Percentiles rank a stretch among this genome's conserved stretches.
Conservation (phyloP, 2,329 filamentous ascomycete genomes). For the Dactylellina cionopaga region DNA sequence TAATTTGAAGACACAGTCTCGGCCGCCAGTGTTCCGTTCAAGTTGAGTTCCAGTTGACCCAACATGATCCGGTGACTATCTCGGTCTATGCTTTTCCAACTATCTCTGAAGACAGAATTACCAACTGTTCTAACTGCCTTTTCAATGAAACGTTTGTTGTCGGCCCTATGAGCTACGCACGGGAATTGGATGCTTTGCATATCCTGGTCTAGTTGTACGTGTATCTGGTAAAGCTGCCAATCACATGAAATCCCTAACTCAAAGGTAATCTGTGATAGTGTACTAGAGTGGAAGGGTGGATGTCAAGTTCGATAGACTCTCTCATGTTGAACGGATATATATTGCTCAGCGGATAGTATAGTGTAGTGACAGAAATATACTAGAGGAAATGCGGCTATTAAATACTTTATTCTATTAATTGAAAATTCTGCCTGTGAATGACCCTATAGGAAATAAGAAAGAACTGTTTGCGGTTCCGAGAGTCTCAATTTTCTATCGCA, state of each 20-base stretch:
- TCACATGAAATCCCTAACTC: neutral
- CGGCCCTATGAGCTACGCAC: neutral
- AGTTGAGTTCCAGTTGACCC: neutral
- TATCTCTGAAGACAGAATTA: neutral
- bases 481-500: conserved; percentile 5
- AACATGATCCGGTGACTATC: neutral
- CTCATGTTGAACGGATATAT: neutral
- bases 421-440: too few relatives aligned
- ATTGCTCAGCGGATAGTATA: too few relatives aligned
- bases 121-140: neutral
- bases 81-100: neutral
- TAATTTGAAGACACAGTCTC: neutral
- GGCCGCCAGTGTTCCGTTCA: neutral
- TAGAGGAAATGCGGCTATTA: too few relatives aligned
- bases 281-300: neutral
- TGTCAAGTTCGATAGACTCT: neutral
- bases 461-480: neutral
- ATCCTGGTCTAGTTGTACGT: neutral
- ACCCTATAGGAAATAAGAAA: neutral
- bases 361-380: too few relatives aligned
- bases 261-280: neutral
- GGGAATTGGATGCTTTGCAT: conserved; percentile 1
- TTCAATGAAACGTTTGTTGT: neutral
- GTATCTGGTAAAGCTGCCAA: neutral
- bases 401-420: too few relatives aligned